A percentile compares a stretch with the other conserved stretches of the same genome.
Conservation (phyloP, 805 yeast genomes). For the Candida vartiovaarae region DNA sequence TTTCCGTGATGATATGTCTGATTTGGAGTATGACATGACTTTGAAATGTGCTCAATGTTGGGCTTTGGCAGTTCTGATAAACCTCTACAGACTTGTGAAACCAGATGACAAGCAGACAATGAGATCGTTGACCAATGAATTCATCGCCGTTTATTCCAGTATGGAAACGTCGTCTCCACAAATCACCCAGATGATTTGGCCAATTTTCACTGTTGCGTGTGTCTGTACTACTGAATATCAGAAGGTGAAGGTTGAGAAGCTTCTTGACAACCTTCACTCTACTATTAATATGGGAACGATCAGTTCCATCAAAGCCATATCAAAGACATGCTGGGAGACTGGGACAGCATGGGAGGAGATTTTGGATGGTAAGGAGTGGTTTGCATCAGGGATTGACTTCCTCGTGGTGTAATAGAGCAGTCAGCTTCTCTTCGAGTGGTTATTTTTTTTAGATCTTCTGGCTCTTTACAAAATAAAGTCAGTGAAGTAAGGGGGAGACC, state of each 20-base stretch:
- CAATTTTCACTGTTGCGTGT: constrained; percentile 43
- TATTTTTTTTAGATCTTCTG: too few species aligned
- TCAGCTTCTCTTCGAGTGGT: background rate
- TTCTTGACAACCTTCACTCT: constrained; percentile 36
- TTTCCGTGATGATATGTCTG: constrained; percentile 10
- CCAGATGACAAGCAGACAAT: constrained; percentile 26
- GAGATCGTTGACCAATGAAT: constrained; percentile 34
- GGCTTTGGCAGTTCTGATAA: constrained; percentile 34
- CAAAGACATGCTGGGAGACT: constrained; percentile 40
- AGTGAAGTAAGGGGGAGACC: too few species aligned
- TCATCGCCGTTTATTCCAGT: constrained; percentile 38
- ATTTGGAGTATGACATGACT: constrained; percentile 35
- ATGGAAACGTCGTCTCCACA: constrained; percentile 40
- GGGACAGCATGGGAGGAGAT: constrained; percentile 37
- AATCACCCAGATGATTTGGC: constrained; percentile 61
- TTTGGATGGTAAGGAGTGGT: constrained; percentile 37
- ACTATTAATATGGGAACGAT: constrained; percentile 52
- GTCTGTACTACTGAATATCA: constrained; percentile 32
- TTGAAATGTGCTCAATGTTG: constrained; percentile 52
- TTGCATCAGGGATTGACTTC: constrained; percentile 44
- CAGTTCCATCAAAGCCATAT: constrained; percentile 34
- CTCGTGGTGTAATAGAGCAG: constrained; percentile 21
- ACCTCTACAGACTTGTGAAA: constrained; percentile 26
- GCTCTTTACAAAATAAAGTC: too few species aligned
- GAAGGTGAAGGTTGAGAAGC: constrained; percentile 23